Base-by-base conservation (phyloP, 2,329 filamentous ascomycete species). In the Drechmeria coniospora region DNA sequence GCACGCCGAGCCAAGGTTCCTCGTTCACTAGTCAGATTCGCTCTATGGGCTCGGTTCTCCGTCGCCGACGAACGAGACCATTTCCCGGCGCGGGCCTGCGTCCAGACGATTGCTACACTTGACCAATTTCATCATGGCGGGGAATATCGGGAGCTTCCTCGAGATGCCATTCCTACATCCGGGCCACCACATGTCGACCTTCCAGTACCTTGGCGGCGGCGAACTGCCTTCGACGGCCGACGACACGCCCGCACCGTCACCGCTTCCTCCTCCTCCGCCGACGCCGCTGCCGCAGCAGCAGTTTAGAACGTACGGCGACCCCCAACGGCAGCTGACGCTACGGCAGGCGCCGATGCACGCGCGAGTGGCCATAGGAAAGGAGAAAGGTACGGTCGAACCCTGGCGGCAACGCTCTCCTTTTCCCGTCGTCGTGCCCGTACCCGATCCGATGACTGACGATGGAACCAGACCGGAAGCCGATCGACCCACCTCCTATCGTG, bases 401-500 rank as follows among this genome's bases (percentile, higher is more conserved):
- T n/a, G n/a, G n/a, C n/a, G 21, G 39, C 18, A 23, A 24, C 17
- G n/a, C 8, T 16, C 31, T 27, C 17, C 7, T n/a, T n/a, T n/a
- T n/a, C n/a, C n/a, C n/a, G n/a, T n/a, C 4, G n/a, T 21, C 20
- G n/a, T 8, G n/a, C 20, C 8, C 8, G 8, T 21, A 21, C n/a
- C 20, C 20, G n/a, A 20, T 20, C 18, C 7, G 9, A 25, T 17
- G 25, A n/a, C 25, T 33, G 22, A 30, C 21, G n/a, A 15, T 6
- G 16, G 8, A 22, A 15, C 17, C 26, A 80, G 79, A 81, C 45
- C 75, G 83, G 39, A 92, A 92, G 51, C 81, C 83, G 6, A 72
- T 93, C 43, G 83, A 93, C 48, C 83, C 86, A 28, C 83, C 83
- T 9, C 83, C 83, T 23, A 80, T 92, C 41, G 61, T 92, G 25